Base-by-base conservation (phyloP, 176 grass and related monocot species). In the Calamus simplicifolius region DNA sequence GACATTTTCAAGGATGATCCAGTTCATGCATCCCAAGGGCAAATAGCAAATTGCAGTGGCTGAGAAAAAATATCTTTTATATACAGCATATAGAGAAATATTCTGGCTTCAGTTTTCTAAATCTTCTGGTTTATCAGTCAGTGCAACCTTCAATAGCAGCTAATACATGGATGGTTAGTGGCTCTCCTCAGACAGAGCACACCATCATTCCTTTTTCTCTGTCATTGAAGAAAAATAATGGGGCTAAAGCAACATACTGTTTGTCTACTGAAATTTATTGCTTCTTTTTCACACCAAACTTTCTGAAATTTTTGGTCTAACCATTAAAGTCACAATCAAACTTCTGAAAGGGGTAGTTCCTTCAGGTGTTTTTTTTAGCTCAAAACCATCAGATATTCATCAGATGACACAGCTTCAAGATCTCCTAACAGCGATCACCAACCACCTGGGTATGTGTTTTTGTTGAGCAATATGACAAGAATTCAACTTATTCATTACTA, bases 1-100 rank as follows among this genome's bases (percentile, higher is more conserved):
- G 91, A 97, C 78, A 97, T 97, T 67, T 97, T 97, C 29, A 97
- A 91, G 77, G 92, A 97, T 75, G 92, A 90, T 70, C 69, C 92
- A 97, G 76, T 97, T 97, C 74, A 51, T 77, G 54, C 90, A 97
- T 75, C 92, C 92, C 28, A 97, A 97, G 88, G 92, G 92, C 91
- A 61, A 63, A 28, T 62, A n/a, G 25, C 49, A 25, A 63, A 50
- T 50, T 31, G 26, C 38, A 57, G 57, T 52, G n/a, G 18, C 16
- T 27, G 16, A 29, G 62, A 16, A 4, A 38, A 53, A 60, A 10
- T 57, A 21, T 3, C 17, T 15, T 69, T 61, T 23, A 23, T 23
- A 0, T 38, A 49, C 21, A 23, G 21, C 69, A 21, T 25, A 19
- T 31, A 55, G 43, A 5, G 12, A 69, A 50, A 35, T 58, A 18